These are phyloP conservation scores for Lecanoromycetidae sp. DNA, from an alignment of 2,329 filamentous ascomycete genomes.

Conservation along the genomic window DNA sequence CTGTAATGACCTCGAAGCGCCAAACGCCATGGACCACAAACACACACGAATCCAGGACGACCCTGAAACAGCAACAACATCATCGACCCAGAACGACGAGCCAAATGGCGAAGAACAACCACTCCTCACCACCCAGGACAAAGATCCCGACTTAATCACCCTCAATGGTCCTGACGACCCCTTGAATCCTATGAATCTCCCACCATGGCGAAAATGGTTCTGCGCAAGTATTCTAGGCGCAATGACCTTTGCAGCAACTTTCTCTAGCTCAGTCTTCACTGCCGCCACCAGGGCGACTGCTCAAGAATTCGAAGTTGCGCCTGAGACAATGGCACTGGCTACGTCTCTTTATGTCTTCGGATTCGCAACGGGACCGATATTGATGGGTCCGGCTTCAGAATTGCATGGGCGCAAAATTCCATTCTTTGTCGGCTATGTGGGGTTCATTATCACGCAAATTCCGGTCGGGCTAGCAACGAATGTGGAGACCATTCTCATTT, in stretches of 20 bases:
- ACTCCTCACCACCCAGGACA: too few species aligned
- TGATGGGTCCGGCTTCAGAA: conserved; percentile 22
- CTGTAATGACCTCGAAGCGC: too few species aligned
- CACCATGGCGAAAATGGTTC: conserved; percentile 28
- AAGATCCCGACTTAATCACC: not conserved
- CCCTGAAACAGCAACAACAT: too few species aligned
- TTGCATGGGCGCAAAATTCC: conserved; percentile 39
- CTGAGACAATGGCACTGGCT: conserved; percentile 38
- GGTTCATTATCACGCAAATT: conserved; percentile 44
- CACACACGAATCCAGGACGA: too few species aligned
- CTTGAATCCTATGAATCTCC: conserved; percentile 23
- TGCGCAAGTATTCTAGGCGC: conserved; percentile 31
- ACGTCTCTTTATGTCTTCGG: conserved; percentile 29
- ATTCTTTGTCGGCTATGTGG: conserved; percentile 36
- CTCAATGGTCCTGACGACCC: conserved; percentile 21
- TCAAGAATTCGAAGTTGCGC: conserved; percentile 33
- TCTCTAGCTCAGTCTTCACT: conserved; percentile 36
- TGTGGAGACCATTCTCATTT: conserved; percentile 41
- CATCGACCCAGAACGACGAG: too few species aligned
- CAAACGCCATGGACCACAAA: too few species aligned
- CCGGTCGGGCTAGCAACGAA: conserved; percentile 43
- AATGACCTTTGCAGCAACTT: conserved; percentile 37
- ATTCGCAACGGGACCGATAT: conserved; percentile 10
- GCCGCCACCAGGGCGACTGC: conserved; percentile 32
- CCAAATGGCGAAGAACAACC: too few species aligned